phyloP scores from a whole-genome alignment of 805 yeast genomes.

The Pichia cephalocereana region DNA sequence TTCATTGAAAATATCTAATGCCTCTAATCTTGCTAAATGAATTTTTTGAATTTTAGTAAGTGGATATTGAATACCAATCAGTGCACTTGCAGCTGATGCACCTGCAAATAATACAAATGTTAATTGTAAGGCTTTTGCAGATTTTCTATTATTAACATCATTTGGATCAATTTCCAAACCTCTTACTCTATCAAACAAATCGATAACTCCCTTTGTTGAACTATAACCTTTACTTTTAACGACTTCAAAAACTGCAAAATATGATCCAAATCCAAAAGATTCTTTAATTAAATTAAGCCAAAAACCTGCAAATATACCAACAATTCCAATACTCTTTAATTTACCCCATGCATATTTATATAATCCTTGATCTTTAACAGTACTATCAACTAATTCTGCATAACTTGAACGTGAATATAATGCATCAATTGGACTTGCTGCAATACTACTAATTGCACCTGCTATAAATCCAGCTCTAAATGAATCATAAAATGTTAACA shows the following conservation, averaged over 20 bases:
- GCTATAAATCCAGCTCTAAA: conserved; percentile 79
- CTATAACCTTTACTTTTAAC: conserved; percentile 62
- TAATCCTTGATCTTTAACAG: conserved; percentile 39
- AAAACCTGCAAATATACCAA: conserved; percentile 87
- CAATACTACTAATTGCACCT: conserved; percentile 79
- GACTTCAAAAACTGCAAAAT: conserved; percentile 72
- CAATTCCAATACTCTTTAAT: conserved; percentile 61
- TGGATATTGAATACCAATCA: conserved; percentile 79
- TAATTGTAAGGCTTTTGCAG: conserved; percentile 46
- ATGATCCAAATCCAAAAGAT: conserved; percentile 72
- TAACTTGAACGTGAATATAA: conserved; percentile 74
- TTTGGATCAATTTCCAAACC: conserved; percentile 14
- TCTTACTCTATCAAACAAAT: conserved; percentile 17
- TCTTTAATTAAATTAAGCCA: conserved; percentile 73
- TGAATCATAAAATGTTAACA: conserved; percentile 35
- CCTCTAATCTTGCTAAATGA: conserved; percentile 71
- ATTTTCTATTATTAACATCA: conserved; percentile 15
- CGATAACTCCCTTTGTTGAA: conserved; percentile 35
- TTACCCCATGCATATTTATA: conserved; percentile 72
- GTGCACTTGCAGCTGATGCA: conserved; percentile 70
- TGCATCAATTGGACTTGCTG: conserved; percentile 92
- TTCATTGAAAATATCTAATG: conserved; percentile 55
- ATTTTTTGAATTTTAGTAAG: conserved; percentile 69
- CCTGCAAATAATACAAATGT: conserved; percentile 75
- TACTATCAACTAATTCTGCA: conserved; percentile 58